Evolutionary conservation across 192 early-diverging fungal genomes (phyloP).

Genomic region (Coemansia umbellata): DNA sequence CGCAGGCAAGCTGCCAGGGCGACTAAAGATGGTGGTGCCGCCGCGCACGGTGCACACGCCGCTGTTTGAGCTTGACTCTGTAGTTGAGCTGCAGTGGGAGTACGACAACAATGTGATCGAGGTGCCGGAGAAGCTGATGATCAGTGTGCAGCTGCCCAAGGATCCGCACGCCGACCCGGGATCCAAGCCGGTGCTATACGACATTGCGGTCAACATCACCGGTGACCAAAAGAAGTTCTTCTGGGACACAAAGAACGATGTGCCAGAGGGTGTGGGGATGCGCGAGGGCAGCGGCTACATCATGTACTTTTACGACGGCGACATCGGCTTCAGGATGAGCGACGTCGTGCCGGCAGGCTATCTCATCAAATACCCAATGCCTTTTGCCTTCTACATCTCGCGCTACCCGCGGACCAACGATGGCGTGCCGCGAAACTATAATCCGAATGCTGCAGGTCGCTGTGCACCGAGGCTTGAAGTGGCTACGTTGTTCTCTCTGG

Average conservation of each 20-base stretch:
- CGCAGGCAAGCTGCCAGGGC: slow-evolving; percentile 42
- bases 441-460: slow-evolving; percentile 33
- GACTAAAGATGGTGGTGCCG: slow-evolving; percentile 51
- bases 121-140: slow-evolving; percentile 50
- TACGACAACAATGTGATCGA: slow-evolving; percentile 51
- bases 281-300: slow-evolving; percentile 51
- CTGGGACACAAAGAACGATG: slow-evolving; percentile 53
- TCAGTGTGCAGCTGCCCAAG: slow-evolving; percentile 48
- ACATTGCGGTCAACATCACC: slow-evolving; percentile 47
- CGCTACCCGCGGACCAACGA: slow-evolving; percentile 49
- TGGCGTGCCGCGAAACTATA: slow-evolving; percentile 46
- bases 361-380: slow-evolving; percentile 51
- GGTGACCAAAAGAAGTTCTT: slow-evolving; percentile 40
- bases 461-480: slow-evolving; percentile 7
- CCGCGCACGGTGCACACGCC: slow-evolving; percentile 50
- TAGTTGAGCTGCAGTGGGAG: slow-evolving; percentile 49
- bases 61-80: slow-evolving; percentile 50
- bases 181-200: slow-evolving; percentile 42
- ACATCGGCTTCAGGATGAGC: slow-evolving; percentile 52
- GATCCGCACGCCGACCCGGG: slow-evolving; percentile 39
- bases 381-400: slow-evolving; percentile 50
- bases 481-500: slow-evolving; percentile 1
- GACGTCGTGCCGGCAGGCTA: slow-evolving; percentile 48
- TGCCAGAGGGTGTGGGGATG: slow-evolving; percentile 50
- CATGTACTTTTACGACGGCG: slow-evolving; percentile 51